Conservation (phyloP, 2,329 filamentous ascomycete species). For the Fusarium kyushuense region DNA sequence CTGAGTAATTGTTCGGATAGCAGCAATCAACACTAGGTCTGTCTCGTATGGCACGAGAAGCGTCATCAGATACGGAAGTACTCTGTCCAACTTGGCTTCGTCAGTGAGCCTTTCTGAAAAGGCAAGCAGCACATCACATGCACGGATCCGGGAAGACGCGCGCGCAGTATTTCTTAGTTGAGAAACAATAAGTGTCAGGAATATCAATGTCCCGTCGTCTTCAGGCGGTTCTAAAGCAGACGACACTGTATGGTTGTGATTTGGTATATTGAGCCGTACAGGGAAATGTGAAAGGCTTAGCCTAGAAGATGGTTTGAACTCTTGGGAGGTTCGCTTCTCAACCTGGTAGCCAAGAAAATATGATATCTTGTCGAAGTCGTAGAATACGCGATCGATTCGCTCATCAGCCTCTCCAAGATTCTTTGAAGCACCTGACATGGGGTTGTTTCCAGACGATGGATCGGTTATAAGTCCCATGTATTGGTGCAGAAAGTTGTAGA, state of each 20-base stretch:
- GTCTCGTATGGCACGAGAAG: constrained; percentile 80
- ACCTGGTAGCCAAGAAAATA: constrained; percentile 87
- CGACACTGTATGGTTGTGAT: constrained; percentile 78
- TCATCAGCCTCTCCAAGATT: constrained; percentile 92
- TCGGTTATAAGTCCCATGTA: constrained; percentile 98
- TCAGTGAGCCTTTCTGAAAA: constrained; percentile 93
- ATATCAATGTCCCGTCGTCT: constrained; percentile 93
- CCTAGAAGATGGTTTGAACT: constrained; percentile 50
- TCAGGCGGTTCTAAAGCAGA: constrained; percentile 70
- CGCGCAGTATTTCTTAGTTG: constrained; percentile 91
- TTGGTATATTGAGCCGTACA: constrained; percentile 86
- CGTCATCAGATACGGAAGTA: constrained; percentile 89
- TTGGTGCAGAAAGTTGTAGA: constrained; percentile 96
- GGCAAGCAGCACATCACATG: constrained; percentile 90
- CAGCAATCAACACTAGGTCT: constrained; percentile 86
- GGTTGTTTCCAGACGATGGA: constrained; percentile 81
- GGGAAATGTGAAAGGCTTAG: constrained; percentile 77
- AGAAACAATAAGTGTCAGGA: constrained; percentile 88
- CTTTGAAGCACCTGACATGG: constrained; percentile 72
- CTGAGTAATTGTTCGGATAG: constrained; percentile 88
- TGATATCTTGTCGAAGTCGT: constrained; percentile 97
- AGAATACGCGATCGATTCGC: constrained; percentile 90
- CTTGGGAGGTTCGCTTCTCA: constrained; percentile 54
- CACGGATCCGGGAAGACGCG: constrained; percentile 86
- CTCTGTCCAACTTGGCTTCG: constrained; percentile 93